Base-by-base conservation (phyloP, 495 filamentous ascomycete species). In the Aspergillus egyptiacus region DNA sequence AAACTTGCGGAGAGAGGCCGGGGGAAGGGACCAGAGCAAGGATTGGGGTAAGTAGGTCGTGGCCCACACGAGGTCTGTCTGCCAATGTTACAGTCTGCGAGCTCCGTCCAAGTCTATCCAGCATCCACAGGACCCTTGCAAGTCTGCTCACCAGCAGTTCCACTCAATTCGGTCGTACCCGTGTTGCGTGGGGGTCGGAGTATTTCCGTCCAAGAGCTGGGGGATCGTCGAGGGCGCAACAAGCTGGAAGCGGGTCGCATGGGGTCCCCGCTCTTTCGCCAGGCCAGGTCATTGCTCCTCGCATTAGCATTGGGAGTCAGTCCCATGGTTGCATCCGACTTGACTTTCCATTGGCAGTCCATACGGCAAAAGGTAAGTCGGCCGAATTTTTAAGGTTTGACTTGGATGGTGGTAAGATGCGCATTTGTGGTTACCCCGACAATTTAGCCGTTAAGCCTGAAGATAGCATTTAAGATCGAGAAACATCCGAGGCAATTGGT, bases 1-100 rank as follows among this genome's bases (percentile, higher is more conserved):
- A 24, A 35, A 40, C 23, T 6, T 53, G 50, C 50, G 50, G 50
- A 53, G 50, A 53, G 48, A 53, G 20, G 6, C 50, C 44, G 50
- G 50, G 50, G 50, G 19, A 2, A n/a, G n/a, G 22, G 22, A 17
- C 36, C 22, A 40, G 20, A 15, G 23, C n/a, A 39, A 40, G 20
- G 8, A 39, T 19, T 18, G 19, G 19, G 11, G n/a, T n/a, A n/a
- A n/a, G n/a, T n/a, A n/a, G n/a, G n/a, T n/a, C 2, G 35, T 2
- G 8, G 18, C 14, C 10, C n/a, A 39, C 24, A 24, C 18, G 15
- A 17, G 11, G 9, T n/a, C 30, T 35, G 24, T 18, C 19, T 11
- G 22, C 39, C 38, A 44, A 50, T 50, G 17, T 8, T 37, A 22
- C 6, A n/a, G 5, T 25, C 35, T 15, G 19, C 31, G 5, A 37